Conservation (phyloP, 129 eudicot species). For the Flaveria linearis region DNA sequence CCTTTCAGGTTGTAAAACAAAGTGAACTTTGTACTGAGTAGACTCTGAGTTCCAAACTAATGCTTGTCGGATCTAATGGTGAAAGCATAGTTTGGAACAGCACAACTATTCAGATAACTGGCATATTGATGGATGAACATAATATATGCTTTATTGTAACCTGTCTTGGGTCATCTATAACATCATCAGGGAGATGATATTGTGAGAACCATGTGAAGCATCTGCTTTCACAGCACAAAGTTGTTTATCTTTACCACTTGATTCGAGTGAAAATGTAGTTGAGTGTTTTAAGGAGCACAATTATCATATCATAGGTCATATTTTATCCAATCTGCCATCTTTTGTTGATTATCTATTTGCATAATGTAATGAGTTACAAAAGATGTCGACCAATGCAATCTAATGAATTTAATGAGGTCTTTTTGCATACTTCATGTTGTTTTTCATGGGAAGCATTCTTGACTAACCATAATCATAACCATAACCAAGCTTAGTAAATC, state of each 20-base stretch:
- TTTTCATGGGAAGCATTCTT: no score
- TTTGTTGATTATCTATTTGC: constrained; percentile 17
- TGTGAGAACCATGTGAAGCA: constrained; percentile 13
- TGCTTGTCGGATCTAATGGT: constrained; percentile 11
- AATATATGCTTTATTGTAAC: not conserved
- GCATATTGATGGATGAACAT: not conserved
- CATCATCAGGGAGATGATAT: constrained; percentile 16
- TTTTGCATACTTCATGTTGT: no score
- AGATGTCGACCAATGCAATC: constrained; percentile 2
- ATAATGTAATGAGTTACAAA: not conserved
- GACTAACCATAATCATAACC: no score
- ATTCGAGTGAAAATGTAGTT: constrained; percentile 5
- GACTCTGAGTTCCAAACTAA: not conserved
- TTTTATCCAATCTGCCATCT: not conserved
- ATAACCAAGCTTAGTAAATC: no score
- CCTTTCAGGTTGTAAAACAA: not conserved
- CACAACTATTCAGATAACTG: not conserved
- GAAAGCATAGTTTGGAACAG: not conserved
- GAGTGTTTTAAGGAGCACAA: constrained; percentile 10
- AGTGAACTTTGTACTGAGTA: constrained; percentile 2
- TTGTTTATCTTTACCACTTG: not conserved
- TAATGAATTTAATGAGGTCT: not conserved
- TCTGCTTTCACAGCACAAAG: constrained; percentile 19
- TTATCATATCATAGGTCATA: constrained; percentile 2
- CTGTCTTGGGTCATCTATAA: not conserved